Conservation (phyloP, 2,329 filamentous ascomycete genomes). For the Pyrenochaeta sp. region DNA sequence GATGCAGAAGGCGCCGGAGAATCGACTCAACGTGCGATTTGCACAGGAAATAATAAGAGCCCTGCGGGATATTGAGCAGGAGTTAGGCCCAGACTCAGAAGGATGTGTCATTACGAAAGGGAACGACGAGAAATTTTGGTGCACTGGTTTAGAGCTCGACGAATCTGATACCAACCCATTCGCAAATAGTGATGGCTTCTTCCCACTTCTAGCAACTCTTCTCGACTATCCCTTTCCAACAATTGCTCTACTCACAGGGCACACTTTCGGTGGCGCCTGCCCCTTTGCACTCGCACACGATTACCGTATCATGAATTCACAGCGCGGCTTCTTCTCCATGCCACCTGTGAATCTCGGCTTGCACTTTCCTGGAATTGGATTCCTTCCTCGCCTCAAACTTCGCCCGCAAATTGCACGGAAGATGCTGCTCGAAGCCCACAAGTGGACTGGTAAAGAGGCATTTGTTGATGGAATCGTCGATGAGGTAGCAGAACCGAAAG, state of each 20-base stretch:
- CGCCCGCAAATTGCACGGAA: slow-evolving; percentile 60
- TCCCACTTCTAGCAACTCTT: slow-evolving; percentile 59
- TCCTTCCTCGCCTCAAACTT: slow-evolving; percentile 61
- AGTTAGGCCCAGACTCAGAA: slow-evolving; percentile 56
- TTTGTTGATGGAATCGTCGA: slow-evolving; percentile 63
- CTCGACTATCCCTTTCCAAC: slow-evolving; percentile 60
- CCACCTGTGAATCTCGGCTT: slow-evolving; percentile 63
- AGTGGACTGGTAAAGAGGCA: slow-evolving; percentile 62
- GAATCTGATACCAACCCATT: slow-evolving; percentile 58
- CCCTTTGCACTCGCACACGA: slow-evolving; percentile 58
- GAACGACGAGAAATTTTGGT: slow-evolving; percentile 61
- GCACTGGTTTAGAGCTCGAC: slow-evolving; percentile 59
- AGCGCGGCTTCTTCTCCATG: slow-evolving; percentile 45
- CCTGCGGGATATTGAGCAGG: slow-evolving; percentile 56
- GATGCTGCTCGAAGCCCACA: slow-evolving; percentile 64
- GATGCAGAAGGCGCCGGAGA: slow-evolving; percentile 63
- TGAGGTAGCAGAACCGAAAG: slow-evolving; percentile 54
- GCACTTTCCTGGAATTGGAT: slow-evolving; percentile 63
- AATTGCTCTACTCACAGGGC: slow-evolving; percentile 57
- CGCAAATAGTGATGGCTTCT: slow-evolving; percentile 66
- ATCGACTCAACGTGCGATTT: slow-evolving; percentile 59
- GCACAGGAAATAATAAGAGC: slow-evolving; percentile 62
- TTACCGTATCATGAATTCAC: slow-evolving; percentile 53
- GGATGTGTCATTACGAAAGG: slow-evolving; percentile 63
- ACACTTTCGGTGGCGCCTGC: slow-evolving; percentile 59